A percentile compares a stretch with the other conserved stretches of the same genome.
Conservation (phyloP, 1,284 basidiomycete genomes). For the Laetiporus sulphureus region DNA sequence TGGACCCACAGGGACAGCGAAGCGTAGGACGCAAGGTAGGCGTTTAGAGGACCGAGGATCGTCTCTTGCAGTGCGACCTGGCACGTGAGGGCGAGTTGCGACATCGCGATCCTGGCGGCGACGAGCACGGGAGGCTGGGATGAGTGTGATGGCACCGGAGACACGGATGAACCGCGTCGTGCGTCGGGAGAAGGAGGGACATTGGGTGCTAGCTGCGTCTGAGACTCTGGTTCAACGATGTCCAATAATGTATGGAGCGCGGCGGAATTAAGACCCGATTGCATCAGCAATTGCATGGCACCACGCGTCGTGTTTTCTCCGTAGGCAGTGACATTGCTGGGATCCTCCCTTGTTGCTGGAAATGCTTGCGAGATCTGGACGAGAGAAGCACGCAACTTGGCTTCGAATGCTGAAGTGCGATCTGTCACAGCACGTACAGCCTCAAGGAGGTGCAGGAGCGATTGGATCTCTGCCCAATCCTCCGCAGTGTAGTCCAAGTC, state of each 20-base stretch:
- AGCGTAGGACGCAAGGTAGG: constrained; percentile 71
- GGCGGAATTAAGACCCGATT: constrained; percentile 76
- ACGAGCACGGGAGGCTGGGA: constrained; percentile 42
- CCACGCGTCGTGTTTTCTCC: constrained; percentile 63
- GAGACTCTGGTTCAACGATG: constrained; percentile 37
- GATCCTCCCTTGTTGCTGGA: constrained; percentile 46
- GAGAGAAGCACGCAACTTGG: constrained; percentile 53
- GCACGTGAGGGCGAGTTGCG: constrained; percentile 63
- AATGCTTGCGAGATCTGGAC: constrained; percentile 54
- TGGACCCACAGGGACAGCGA: constrained; percentile 64
- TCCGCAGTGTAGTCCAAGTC: constrained; percentile 83
- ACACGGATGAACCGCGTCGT: constrained; percentile 19
- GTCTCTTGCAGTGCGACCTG: constrained; percentile 77
- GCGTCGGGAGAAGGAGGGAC: constrained; percentile 21
- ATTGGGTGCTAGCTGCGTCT: constrained; percentile 18
- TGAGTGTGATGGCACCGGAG: constrained; percentile 15
- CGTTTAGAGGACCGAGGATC: constrained; percentile 80
- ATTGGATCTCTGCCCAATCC: constrained; percentile 84
- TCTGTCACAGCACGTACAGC: constrained; percentile 68
- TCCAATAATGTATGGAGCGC: constrained; percentile 67
- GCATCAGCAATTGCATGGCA: constrained; percentile 66
- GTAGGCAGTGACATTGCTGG: constrained; percentile 36
- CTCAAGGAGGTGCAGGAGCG: constrained; percentile 75
- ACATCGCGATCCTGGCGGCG: constrained; percentile 53
- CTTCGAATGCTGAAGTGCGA: constrained; percentile 62